Evolutionary conservation across 768 basidiomycete species (phyloP), one percentile per base, ranked within the genome.

Genomic region (Boletus eberwhitei): DNA sequence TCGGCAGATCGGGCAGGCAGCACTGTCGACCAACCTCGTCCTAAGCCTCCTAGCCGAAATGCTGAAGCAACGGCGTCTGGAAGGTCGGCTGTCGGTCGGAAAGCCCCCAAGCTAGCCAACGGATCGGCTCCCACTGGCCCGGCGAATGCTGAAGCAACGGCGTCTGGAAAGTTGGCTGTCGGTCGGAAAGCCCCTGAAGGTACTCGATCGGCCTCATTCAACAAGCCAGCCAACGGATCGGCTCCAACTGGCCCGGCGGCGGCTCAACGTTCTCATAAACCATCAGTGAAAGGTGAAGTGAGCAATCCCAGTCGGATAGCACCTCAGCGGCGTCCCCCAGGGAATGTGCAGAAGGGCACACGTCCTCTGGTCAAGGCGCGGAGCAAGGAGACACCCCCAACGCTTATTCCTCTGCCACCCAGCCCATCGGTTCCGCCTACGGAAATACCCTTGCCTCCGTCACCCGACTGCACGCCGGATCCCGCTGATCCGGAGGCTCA

Each of bases 391-490:
- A 47, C 19, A 11, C 47, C 53, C 1, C 66, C 67, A 21, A 36
- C 58, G 12, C 56, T 62, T 24, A 45, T 64, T 43, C 59, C 60
- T 46, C 43, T 59, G 4, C 64, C 67, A 35, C 58, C 55, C 3
- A 53, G 69, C 55, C 59, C 71, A 46, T 40, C 60, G 47, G 29
- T 56, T 54, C 8, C 58, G 0, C 64, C 67, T 16, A 38, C 48
- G 26, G 55, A 55, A 52, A 57, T 65, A 38, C 61, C 65, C 9
- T 49, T 69, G 21, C 58, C 64, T 4, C 38, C 56, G 2, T 69
- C 67, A 31, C 67, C 59, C 16, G 48, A 59, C 22, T 45, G 48
- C 29, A 53, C 24, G 12, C 39, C 54, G 4, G 54, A 5, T 48
- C 41, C 40, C 22, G 7, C n/a, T 38, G 55, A 55, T 39, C 26